These are phyloP conservation scores for Aspergillus phoenicis DNA, from an alignment of 2,329 filamentous ascomycete species.

Conservation along the genomic window DNA sequence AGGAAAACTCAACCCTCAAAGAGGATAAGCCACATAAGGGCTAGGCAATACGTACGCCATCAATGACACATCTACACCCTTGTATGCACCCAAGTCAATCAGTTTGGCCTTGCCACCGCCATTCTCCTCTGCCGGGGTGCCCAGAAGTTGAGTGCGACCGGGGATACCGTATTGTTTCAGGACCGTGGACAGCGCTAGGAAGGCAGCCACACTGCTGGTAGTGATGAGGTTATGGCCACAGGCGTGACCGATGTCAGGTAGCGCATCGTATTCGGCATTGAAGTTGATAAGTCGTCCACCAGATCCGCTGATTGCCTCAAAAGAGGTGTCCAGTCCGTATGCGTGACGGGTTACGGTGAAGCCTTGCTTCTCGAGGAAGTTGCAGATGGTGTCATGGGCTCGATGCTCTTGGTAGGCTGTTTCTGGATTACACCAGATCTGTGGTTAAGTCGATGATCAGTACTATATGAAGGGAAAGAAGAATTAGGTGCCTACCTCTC, in stretches of 20 bases:
- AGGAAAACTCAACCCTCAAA: no score
- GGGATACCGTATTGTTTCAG: conserved; percentile 47
- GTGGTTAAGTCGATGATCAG: background rate
- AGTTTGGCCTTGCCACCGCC: conserved; percentile 46
- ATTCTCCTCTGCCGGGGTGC: conserved; percentile 44
- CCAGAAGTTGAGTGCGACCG: conserved; percentile 39
- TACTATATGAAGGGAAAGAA: no score
- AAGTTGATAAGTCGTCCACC: conserved; percentile 42
- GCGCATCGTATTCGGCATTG: conserved; percentile 49
- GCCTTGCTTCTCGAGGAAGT: conserved; percentile 48
- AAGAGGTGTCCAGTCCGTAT: conserved; percentile 57
- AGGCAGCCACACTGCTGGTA: conserved; percentile 39
- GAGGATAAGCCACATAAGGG: no score
- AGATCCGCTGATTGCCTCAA: conserved; percentile 50
- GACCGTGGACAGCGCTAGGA: conserved; percentile 51
- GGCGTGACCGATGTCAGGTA: conserved; percentile 45
- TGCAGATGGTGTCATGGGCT: conserved; percentile 55
- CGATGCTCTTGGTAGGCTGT: conserved; percentile 54
- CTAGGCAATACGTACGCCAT: conserved; percentile 41
- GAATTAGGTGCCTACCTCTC: conserved; percentile 20
- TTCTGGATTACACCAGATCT: conserved; percentile 56
- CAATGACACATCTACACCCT: conserved; percentile 44
- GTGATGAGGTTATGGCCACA: conserved; percentile 47
- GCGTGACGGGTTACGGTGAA: conserved; percentile 53
- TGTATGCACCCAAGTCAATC: conserved; percentile 49